A percentile compares a stretch with the other conserved stretches of the same genome.
These are phyloP conservation scores for Acer saccharum DNA, from an alignment of 345 rosid genomes.

Conservation along the genomic window DNA sequence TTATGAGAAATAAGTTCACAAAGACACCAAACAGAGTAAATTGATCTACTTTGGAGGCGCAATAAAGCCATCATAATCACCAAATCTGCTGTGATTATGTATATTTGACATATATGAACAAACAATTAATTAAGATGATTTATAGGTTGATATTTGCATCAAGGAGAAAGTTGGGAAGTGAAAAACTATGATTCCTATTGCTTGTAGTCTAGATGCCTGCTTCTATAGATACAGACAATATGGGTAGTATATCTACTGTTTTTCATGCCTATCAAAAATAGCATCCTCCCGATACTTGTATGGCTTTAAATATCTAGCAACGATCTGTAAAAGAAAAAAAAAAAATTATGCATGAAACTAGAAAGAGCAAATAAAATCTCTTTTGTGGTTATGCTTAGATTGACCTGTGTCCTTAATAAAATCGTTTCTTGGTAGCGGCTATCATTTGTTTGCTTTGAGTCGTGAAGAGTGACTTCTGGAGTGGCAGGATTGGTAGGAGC, in stretches of 20 bases:
- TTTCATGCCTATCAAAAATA: not conserved
- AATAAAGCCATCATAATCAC: slow-evolving; percentile 4
- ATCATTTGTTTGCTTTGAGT: slow-evolving; percentile 45
- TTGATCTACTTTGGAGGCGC: not conserved
- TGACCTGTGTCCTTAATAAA: slow-evolving; percentile 69
- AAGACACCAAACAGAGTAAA: not conserved
- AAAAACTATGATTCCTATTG: not conserved
- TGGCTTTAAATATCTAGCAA: not conserved
- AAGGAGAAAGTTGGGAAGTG: not conserved
- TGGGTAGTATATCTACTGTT: not conserved
- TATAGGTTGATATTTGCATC: not conserved
- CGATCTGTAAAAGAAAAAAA: not conserved
- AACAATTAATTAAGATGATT: not conserved
- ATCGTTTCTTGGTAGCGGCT: slow-evolving; percentile 46
- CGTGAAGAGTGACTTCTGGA: slow-evolving; percentile 44
- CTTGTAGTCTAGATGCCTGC: not conserved
- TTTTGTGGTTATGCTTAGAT: slow-evolving; percentile 1
- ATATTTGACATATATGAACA: not conserved
- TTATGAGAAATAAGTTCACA: not conserved
- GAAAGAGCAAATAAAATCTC: not conserved
- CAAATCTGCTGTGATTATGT: not conserved
- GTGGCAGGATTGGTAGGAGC: slow-evolving; percentile 33
- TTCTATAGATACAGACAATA: not conserved
- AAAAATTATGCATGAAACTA: not conserved
- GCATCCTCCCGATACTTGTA: not conserved